These are phyloP conservation scores for Graphiopsis chlorocephala DNA, from an alignment of 2,329 filamentous ascomycete genomes.

Conservation along the genomic window DNA sequence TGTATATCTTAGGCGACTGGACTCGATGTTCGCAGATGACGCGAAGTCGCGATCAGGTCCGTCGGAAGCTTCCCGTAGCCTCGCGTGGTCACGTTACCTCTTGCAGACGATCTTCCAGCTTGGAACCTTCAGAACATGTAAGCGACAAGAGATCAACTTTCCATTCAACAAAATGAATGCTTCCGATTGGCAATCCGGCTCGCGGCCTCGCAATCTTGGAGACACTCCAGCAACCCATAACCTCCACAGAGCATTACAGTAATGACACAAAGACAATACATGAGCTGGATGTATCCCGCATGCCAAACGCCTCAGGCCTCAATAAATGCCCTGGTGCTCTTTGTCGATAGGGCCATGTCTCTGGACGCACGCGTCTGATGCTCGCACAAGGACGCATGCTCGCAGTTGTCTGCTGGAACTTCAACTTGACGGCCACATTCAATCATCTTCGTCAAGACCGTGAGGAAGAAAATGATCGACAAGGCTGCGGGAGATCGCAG, in stretches of 20 bases:
- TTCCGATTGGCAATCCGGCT: too few species aligned
- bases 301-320: not conserved
- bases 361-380: not conserved
- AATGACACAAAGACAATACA: not conserved
- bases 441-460: not conserved
- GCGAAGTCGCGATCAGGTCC: not conserved
- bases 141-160: not conserved
- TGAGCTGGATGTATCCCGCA: not conserved
- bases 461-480: slow-evolving; percentile 8
- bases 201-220: too few species aligned
- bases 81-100: not conserved
- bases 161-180: too few species aligned
- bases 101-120: too few species aligned
- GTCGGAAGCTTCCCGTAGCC: not conserved
- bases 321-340: not conserved
- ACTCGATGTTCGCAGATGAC: not conserved
- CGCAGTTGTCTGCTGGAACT: too few species aligned
- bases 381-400: not conserved
- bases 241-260: not conserved
- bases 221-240: not conserved
- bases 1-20: not conserved
- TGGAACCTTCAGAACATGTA: too few species aligned
- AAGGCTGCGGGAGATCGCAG: slow-evolving; percentile 8
- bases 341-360: not conserved
- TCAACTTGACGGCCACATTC: not conserved